Evolutionary conservation across 495 filamentous ascomycete species (phyloP).

Genomic region (Penicillium lagena): DNA sequence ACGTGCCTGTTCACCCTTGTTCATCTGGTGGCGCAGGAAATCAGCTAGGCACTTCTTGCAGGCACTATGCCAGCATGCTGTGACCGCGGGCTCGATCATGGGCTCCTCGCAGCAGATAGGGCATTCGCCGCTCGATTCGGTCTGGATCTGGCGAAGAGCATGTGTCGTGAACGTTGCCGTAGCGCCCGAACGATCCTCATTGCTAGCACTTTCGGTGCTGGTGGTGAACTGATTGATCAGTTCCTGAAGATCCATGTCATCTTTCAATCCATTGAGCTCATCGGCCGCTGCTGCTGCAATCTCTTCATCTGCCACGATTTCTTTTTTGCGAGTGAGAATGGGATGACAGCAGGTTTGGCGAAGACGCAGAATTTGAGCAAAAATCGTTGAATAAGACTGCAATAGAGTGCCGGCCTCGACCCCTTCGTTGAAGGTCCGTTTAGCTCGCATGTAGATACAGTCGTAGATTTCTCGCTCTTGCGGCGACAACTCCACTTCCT

Average conservation of each 20-base stretch:
- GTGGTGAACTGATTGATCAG: constrained; percentile 78
- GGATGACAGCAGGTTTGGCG: constrained; percentile 95
- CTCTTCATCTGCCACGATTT: constrained; percentile 81
- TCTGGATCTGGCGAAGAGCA: constrained; percentile 83
- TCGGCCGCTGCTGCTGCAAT: constrained; percentile 76
- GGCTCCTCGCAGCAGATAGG: constrained; percentile 93
- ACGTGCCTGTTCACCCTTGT: constrained; percentile 63
- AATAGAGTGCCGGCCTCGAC: constrained; percentile 87
- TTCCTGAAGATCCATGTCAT: constrained; percentile 92
- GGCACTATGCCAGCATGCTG: constrained; percentile 93
- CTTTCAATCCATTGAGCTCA: constrained; percentile 69
- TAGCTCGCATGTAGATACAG: constrained; percentile 76
- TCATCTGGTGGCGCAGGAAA: constrained; percentile 80
- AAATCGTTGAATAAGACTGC: constrained; percentile 92
- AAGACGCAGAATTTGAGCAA: constrained; percentile 91
- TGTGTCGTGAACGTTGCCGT: constrained; percentile 68
- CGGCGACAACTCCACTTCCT: constrained; percentile 76
- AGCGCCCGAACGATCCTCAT: constrained; percentile 24
- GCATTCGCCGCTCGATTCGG: constrained; percentile 81
- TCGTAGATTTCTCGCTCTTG: constrained; percentile 88
- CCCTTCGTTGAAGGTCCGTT: constrained; percentile 74
- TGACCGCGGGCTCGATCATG: constrained; percentile 88
- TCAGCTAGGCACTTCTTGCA: constrained; percentile 86
- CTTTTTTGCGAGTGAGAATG: constrained; percentile 75
- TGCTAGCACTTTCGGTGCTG: constrained; percentile 52